Base-by-base conservation (phyloP, 768 basidiomycete species). In the Collybiopsis confluens region DNA sequence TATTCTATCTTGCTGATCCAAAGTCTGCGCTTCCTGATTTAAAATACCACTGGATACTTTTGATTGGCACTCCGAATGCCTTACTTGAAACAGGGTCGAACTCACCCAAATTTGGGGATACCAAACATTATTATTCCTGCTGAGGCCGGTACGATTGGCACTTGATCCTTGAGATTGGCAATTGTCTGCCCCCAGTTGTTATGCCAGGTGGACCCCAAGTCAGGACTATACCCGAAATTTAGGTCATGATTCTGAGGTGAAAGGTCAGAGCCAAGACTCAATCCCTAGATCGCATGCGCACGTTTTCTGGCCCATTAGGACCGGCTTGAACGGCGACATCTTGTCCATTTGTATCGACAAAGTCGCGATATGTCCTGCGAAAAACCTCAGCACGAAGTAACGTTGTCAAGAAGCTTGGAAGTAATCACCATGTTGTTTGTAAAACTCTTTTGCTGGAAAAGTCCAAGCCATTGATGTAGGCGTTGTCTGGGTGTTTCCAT, bases 291-390 rank as follows among this genome's bases (percentile, higher is more conserved):
- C 15, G 15, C 8, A 3, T 3, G 41, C 67, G 8, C 45, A 71
- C 71, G 51, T 72, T 72, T 52, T 71, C 71, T 11, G 70, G 71
- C 6, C 71, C 71, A 46, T 72, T 72, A 0, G 71, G 70, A 0
- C 71, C 71, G 7, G 71, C 70, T 58, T 72, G 57, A 15, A 72
- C 71, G 7, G 71, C 71, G 30, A 71, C 69, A 30, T 70, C 59
- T 48, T 69, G 64, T 11, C 70, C 71, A 3, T 62, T 70, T 53
- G 72, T 70, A 36, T 71, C 69, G n/a, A 71, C 68, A 49, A 64
- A 72, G 61, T 72, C 70, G 1, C 68, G 68, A 37, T 72, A 72
- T 9, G 70, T 71, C 71, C 70, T 72, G 36, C 15, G n/a, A 11
- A 47, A 23, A 9, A 15, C 21, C n/a, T n/a, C n/a, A n/a, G n/a